phyloP scores from a whole-genome alignment of 108 stramenopile genomes.

The Skeletonema menzelii region DNA sequence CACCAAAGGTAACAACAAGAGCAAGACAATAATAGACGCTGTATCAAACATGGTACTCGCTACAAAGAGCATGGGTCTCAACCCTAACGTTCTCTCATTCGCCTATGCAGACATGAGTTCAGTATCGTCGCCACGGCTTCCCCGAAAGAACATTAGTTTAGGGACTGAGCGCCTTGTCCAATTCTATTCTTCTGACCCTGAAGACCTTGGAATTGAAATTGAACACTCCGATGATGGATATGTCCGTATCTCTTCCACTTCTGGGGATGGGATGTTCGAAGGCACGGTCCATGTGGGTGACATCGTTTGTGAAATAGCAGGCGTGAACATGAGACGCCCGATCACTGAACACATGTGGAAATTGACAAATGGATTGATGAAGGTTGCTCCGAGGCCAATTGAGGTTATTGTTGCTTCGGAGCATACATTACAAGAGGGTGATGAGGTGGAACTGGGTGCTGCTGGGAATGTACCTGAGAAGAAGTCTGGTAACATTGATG shows the following conservation, averaged over 20 bases:
- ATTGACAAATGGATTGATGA: slow-evolving; percentile 80
- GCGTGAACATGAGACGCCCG: slow-evolving; percentile 80
- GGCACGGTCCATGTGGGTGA: slow-evolving; percentile 67
- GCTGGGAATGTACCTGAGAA: slow-evolving; percentile 6
- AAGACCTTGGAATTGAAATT: slow-evolving; percentile 15
- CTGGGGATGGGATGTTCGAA: slow-evolving; percentile 19
- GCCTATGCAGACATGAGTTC: neutral
- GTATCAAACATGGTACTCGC: neutral
- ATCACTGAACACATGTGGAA: slow-evolving; percentile 89
- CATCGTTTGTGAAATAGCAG: slow-evolving; percentile 80
- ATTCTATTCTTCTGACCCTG: slow-evolving; percentile 30
- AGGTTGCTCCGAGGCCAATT: slow-evolving; percentile 80
- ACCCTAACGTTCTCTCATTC: slow-evolving; percentile 1
- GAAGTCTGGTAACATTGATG: neutral
- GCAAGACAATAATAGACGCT: too few relatives aligned
- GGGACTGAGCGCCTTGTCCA: slow-evolving; percentile 32
- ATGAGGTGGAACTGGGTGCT: slow-evolving; percentile 29
- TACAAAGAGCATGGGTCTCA: neutral
- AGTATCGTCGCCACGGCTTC: neutral
- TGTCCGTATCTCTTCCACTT: slow-evolving; percentile 21
- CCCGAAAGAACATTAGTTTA: slow-evolving; percentile 1
- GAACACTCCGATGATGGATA: slow-evolving; percentile 32
- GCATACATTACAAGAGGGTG: slow-evolving; percentile 13
- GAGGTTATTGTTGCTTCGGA: slow-evolving; percentile 73
- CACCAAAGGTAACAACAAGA: too few relatives aligned